Conservation (phyloP, 2,329 filamentous ascomycete genomes). For the Colletotrichum aenigma region DNA sequence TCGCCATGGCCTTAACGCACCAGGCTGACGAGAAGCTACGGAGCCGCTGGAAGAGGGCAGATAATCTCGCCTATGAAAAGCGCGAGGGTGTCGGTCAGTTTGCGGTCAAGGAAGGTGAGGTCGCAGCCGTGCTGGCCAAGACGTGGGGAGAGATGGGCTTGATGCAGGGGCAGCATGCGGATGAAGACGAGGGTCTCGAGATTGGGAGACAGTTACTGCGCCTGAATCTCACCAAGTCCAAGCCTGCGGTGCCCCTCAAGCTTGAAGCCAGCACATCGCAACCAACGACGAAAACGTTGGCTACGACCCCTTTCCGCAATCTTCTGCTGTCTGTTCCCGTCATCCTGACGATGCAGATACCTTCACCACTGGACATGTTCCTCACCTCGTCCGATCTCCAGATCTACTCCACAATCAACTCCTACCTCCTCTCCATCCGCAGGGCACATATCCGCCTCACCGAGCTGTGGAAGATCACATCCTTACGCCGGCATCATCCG, state of each 20-base stretch:
- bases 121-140: slow-evolving; percentile 75
- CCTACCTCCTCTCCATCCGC: slow-evolving; percentile 85
- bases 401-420: slow-evolving; percentile 83
- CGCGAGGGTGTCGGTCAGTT: slow-evolving; percentile 65
- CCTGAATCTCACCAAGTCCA: slow-evolving; percentile 64
- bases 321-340: slow-evolving; percentile 81
- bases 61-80: slow-evolving; percentile 62
- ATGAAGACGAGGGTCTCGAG: slow-evolving; percentile 85
- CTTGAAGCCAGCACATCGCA: slow-evolving; percentile 34
- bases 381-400: slow-evolving; percentile 77
- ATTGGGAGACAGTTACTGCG: slow-evolving; percentile 79
- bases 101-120: slow-evolving; percentile 84
- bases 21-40: slow-evolving; percentile 83
- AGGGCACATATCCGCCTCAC: slow-evolving; percentile 85
- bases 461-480: slow-evolving; percentile 84
- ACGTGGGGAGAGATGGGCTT: slow-evolving; percentile 83
- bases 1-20: slow-evolving; percentile 83
- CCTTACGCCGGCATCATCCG: slow-evolving; percentile 77
- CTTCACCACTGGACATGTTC: slow-evolving; percentile 85
- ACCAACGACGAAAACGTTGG: slow-evolving; percentile 38
- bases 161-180: slow-evolving; percentile 69
- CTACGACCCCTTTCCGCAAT: slow-evolving; percentile 72
- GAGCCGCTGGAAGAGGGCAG: slow-evolving; percentile 71
- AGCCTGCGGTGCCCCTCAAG: slow-evolving; percentile 40
- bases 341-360: slow-evolving; percentile 72